Conservation (phyloP, 768 basidiomycete species). For the Auricularia sp. region DNA sequence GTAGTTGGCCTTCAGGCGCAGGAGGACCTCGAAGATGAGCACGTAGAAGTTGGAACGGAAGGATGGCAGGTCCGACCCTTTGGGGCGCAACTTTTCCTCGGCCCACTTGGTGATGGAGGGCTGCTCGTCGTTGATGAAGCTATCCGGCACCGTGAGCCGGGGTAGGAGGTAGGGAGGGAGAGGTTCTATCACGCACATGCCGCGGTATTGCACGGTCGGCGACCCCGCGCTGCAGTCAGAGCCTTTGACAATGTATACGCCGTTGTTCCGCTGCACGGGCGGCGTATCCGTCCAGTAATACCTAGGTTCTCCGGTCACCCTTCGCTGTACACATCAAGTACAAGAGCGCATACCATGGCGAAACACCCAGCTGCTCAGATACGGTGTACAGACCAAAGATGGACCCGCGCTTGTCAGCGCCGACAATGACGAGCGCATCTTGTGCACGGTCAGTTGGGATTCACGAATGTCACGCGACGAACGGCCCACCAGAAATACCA, state of each 20-base stretch:
- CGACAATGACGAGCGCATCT: slow-evolving; percentile 58
- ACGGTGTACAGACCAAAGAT: slow-evolving; percentile 60
- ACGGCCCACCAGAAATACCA: slow-evolving; percentile 21
- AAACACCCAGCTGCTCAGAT: slow-evolving; percentile 62
- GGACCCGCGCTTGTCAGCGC: slow-evolving; percentile 59
- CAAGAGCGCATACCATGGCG: slow-evolving; percentile 48
- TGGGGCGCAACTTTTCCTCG: slow-evolving; percentile 48
- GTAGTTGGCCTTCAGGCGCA: slow-evolving; percentile 60
- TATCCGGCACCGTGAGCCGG: slow-evolving; percentile 1
- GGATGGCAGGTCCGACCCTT: slow-evolving; percentile 46
- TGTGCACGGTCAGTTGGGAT: slow-evolving; percentile 20
- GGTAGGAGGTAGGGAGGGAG: not conserved
- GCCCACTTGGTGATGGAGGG: slow-evolving; percentile 67
- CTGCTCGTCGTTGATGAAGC: slow-evolving; percentile 67
- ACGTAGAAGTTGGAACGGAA: slow-evolving; percentile 50
- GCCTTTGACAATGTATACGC: slow-evolving; percentile 29
- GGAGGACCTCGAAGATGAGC: slow-evolving; percentile 40
- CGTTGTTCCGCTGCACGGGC: slow-evolving; percentile 32
- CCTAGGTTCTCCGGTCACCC: slow-evolving; percentile 6
- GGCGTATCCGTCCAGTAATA: slow-evolving; percentile 75
- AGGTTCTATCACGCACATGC: slow-evolving; percentile 25
- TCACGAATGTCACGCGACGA: not conserved
- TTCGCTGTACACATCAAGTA: slow-evolving; percentile 11
- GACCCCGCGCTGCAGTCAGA: slow-evolving; percentile 38
- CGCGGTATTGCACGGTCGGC: slow-evolving; percentile 62